These are phyloP conservation scores for Lumnitzera littorea DNA, from an alignment of 345 rosid species.

Conservation along the genomic window DNA sequence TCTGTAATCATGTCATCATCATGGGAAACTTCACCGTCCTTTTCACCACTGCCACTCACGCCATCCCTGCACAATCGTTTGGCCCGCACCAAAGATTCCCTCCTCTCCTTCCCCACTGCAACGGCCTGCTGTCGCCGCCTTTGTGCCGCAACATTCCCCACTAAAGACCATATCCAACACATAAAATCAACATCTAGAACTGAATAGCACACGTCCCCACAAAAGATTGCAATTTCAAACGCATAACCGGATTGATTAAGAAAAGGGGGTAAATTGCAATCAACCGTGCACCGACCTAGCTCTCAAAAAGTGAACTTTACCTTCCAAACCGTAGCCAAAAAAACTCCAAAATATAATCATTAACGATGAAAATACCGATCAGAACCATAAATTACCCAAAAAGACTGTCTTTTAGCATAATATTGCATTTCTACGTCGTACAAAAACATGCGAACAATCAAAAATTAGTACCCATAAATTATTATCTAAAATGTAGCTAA, in stretches of 20 bases:
- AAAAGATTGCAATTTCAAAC: not conserved
- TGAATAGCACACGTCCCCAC: not conserved
- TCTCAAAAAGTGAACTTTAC: no score
- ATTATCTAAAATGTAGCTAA: no score
- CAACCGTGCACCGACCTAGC: no score
- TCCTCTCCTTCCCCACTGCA: slow-evolving; percentile 81
- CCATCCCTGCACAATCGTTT: slow-evolving; percentile 84
- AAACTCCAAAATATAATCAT: no score
- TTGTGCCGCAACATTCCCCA: slow-evolving; percentile 73
- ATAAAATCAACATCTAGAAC: slow-evolving; percentile 3
- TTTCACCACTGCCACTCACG: slow-evolving; percentile 35
- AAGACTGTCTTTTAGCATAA: no score
- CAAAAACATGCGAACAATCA: no score
- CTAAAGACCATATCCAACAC: slow-evolving; percentile 26
- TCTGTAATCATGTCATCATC: slow-evolving; percentile 72
- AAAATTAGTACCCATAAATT: no score
- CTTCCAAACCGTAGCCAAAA: no score
- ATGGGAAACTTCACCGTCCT: slow-evolving; percentile 20
- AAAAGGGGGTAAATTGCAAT: not conserved
- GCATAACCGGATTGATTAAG: not conserved
- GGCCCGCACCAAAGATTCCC: slow-evolving; percentile 77
- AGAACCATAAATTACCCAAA: no score
- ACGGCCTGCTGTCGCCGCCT: slow-evolving; percentile 82
- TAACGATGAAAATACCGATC: no score
- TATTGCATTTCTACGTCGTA: no score